These are phyloP conservation scores for Parafenestella ontariensis DNA, from an alignment of 2,329 filamentous ascomycete species.

Conservation along the genomic window DNA sequence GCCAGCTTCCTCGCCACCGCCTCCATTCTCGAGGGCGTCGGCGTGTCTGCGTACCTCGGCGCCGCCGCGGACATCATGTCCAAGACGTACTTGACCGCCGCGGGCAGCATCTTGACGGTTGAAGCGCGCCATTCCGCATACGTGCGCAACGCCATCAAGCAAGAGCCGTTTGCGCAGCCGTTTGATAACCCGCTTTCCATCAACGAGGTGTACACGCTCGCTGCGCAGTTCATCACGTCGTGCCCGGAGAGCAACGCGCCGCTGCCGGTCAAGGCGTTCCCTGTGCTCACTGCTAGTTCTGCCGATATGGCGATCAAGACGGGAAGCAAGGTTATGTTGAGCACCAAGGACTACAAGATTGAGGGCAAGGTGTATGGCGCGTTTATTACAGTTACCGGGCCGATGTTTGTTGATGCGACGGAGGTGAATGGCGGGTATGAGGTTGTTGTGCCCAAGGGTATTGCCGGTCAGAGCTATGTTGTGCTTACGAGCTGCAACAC, in stretches of 20 bases:
- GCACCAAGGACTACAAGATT: constrained; percentile 24
- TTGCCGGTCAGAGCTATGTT: constrained; percentile 34
- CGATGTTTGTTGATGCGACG: constrained; percentile 25
- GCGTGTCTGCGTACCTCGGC: constrained; percentile 67
- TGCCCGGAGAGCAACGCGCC: constrained; percentile 63
- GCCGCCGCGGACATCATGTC: constrained; percentile 66
- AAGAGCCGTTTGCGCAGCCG: constrained; percentile 64
- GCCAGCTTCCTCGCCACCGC: constrained; percentile 61
- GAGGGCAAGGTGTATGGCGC: constrained; percentile 32
- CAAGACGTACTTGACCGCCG: constrained; percentile 65
- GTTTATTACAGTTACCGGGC: constrained; percentile 33
- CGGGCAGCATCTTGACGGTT: constrained; percentile 69
- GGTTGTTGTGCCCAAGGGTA: constrained; percentile 29
- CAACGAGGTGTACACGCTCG: constrained; percentile 70
- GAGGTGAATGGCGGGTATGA: constrained; percentile 21
- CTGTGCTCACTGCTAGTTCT: constrained; percentile 48
- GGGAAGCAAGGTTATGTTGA: constrained; percentile 21
- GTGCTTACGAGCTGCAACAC: constrained; percentile 35
- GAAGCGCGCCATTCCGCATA: constrained; percentile 71
- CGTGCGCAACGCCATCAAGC: constrained; percentile 59
- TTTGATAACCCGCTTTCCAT: constrained; percentile 67
- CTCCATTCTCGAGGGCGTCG: constrained; percentile 63
- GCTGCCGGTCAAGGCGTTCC: constrained; percentile 69
- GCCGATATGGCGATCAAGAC: constrained; percentile 19
- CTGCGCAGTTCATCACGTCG: constrained; percentile 65